Conservation (phyloP, 2,329 filamentous ascomycete genomes). For the Aspergillus quadricinctus region DNA sequence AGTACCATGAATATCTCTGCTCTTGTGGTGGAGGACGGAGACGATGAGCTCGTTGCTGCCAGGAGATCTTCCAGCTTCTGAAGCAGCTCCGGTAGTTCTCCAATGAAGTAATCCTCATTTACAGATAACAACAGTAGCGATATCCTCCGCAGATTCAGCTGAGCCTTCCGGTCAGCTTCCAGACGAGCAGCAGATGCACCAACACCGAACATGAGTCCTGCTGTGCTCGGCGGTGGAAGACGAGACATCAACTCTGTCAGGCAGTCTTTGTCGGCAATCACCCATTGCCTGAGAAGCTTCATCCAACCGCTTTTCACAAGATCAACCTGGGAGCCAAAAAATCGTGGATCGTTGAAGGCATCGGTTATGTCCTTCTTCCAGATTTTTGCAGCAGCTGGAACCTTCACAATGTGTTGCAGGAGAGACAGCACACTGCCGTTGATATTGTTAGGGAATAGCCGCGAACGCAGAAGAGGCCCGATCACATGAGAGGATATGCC, state of each 20-base stretch:
- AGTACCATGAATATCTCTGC: conserved; percentile 88
- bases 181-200: conserved; percentile 87
- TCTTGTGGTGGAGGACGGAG: conserved; percentile 82
- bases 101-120: conserved; percentile 72
- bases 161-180: conserved; percentile 91
- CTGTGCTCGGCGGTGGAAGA: conserved; percentile 79
- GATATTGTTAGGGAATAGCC: conserved; percentile 81
- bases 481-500: conserved; percentile 82
- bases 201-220: conserved; percentile 97
- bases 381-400: conserved; percentile 75
- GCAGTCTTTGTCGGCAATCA: conserved; percentile 79
- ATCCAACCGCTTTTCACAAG: conserved; percentile 75
- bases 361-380: conserved; percentile 93
- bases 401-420: conserved; percentile 69
- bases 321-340: conserved; percentile 67
- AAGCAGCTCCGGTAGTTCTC: conserved; percentile 67
- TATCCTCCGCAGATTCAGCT: conserved; percentile 80
- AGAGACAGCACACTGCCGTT: conserved; percentile 67
- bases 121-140: conserved; percentile 74
- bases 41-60: conserved; percentile 77
- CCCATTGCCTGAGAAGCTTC: conserved; percentile 77
- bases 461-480: conserved; percentile 75
- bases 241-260: conserved; percentile 75
- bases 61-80: conserved; percentile 86
- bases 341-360: conserved; percentile 82